A percentile compares a stretch with the other conserved stretches of the same genome.
Conservation (phyloP, 805 yeast species). For the Candida sanyiensis region DNA sequence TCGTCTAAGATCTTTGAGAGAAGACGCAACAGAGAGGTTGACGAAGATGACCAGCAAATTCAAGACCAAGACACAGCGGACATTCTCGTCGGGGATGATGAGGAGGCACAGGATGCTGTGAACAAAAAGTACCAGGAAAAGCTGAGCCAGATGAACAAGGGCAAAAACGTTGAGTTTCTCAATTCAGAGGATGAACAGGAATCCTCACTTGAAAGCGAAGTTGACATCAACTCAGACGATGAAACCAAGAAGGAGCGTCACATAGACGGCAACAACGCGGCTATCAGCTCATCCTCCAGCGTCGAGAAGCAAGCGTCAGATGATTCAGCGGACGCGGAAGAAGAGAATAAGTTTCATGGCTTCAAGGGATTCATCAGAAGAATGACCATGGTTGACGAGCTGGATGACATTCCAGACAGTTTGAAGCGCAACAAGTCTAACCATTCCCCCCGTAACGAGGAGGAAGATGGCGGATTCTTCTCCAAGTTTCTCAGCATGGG, state of each 20-base stretch:
- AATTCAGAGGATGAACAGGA: slow-evolving; percentile 9
- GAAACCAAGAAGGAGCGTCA: background rate
- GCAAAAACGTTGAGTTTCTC: slow-evolving; percentile 15
- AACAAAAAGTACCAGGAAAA: slow-evolving; percentile 17
- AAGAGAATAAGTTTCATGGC: slow-evolving; percentile 11
- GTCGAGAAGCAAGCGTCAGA: background rate
- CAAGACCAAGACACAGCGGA: slow-evolving; percentile 8
- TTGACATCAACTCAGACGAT: slow-evolving; percentile 18
- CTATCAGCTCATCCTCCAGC: background rate
- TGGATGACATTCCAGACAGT: slow-evolving; percentile 13
- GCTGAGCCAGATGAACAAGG: slow-evolving; percentile 14
- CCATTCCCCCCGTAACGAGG: slow-evolving; percentile 14
- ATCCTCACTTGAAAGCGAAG: slow-evolving; percentile 18
- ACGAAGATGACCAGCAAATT: slow-evolving; percentile 7
- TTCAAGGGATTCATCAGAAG: slow-evolving; percentile 20
- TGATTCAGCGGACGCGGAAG: slow-evolving; percentile 5
- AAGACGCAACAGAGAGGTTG: slow-evolving; percentile 16
- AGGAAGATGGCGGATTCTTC: slow-evolving; percentile 23
- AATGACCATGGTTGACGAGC: slow-evolving; percentile 18
- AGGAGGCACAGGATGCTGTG: slow-evolving; percentile 9
- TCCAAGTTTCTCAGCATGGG: slow-evolving; percentile 26
- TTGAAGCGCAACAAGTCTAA: slow-evolving; percentile 9
- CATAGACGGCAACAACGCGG: background rate
- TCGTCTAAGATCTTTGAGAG: slow-evolving; percentile 21
- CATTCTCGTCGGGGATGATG: slow-evolving; percentile 4